Conservation (phyloP, 2,329 filamentous ascomycete genomes). For the Epicoccum sorghinum region DNA sequence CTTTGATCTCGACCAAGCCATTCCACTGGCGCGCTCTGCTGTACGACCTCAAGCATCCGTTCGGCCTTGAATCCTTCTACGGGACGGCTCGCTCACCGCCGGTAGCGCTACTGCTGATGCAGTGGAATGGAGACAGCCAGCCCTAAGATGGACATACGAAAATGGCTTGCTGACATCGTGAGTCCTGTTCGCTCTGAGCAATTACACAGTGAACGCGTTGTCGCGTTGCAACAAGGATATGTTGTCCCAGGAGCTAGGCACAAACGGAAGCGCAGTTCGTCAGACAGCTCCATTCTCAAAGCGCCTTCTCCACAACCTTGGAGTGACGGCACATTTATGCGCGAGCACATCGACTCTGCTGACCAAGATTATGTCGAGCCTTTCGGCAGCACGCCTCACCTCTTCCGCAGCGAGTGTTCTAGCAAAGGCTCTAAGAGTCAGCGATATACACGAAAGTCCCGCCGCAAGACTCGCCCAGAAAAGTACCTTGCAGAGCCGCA, state of each 20-base stretch:
- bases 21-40: slow-evolving; percentile 27
- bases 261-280: slow-evolving; percentile 43
- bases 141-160: slow-evolving; percentile 51
- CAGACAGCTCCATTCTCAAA: slow-evolving; percentile 49
- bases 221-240: slow-evolving; percentile 26
- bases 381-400: slow-evolving; percentile 21
- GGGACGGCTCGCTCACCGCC: slow-evolving; percentile 28
- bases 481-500: slow-evolving; percentile 50
- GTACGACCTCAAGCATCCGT: slow-evolving; percentile 21
- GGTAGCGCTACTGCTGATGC: neutral
- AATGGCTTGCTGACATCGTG: slow-evolving; percentile 53
- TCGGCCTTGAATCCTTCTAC: slow-evolving; percentile 2
- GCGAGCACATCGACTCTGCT: slow-evolving; percentile 4
- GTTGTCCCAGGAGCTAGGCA: slow-evolving; percentile 26
- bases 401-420: slow-evolving; percentile 20
- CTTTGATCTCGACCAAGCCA: slow-evolving; percentile 20
- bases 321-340: slow-evolving; percentile 12
- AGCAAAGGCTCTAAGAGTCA: slow-evolving; percentile 27
- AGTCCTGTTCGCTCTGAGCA: slow-evolving; percentile 37
- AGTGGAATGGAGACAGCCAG: slow-evolving; percentile 4
- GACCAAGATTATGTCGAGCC: slow-evolving; percentile 14
- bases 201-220: slow-evolving; percentile 26
- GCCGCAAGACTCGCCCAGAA: slow-evolving; percentile 55
- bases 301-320: slow-evolving; percentile 16
- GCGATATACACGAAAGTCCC: slow-evolving; percentile 51